These are phyloP conservation scores for Globisporangium solare DNA, from an alignment of 352 stramenopile species.

Conservation along the genomic window DNA sequence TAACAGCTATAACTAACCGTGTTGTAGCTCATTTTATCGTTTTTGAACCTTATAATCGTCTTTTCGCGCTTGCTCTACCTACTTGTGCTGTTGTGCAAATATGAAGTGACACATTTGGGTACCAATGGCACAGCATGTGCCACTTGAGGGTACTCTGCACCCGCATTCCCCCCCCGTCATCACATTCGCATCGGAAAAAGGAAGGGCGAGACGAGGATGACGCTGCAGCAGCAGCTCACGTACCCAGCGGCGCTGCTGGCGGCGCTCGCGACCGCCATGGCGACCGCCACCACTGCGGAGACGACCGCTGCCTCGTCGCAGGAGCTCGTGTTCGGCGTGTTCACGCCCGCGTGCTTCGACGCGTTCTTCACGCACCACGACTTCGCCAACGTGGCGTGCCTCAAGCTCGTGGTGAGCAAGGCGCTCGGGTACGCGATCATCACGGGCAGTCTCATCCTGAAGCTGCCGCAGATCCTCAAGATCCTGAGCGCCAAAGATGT, in stretches of 20 bases:
- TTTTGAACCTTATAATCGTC: too few species aligned
- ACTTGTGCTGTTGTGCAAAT: too few species aligned
- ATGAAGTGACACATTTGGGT: too few species aligned
- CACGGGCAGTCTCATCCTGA: constrained; percentile 78
- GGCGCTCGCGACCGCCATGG: constrained; percentile 5
- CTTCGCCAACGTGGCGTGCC: constrained; percentile 75
- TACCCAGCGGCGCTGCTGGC: constrained; percentile 13
- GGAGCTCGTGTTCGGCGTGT: constrained; percentile 64
- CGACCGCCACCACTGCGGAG: constrained; percentile 5
- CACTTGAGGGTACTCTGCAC: neutral
- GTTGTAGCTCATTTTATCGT: too few species aligned
- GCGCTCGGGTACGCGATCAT: constrained; percentile 86
- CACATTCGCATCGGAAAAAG: neutral
- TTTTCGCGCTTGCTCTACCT: too few species aligned
- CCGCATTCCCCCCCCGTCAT: neutral
- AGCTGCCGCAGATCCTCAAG: constrained; percentile 89
- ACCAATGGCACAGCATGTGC: neutral
- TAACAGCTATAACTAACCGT: too few species aligned
- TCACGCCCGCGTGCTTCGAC: constrained; percentile 76
- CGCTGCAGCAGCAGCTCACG: constrained; percentile 4
- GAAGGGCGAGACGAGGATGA: neutral
- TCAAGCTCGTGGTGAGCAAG: constrained; percentile 85
- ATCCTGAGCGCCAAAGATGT: constrained; percentile 77
- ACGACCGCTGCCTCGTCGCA: constrained; percentile 11
- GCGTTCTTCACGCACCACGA: constrained; percentile 77